These are phyloP conservation scores for Scutellaria galericulata DNA, from an alignment of 257 asterid species.

Conservation along the genomic window DNA sequence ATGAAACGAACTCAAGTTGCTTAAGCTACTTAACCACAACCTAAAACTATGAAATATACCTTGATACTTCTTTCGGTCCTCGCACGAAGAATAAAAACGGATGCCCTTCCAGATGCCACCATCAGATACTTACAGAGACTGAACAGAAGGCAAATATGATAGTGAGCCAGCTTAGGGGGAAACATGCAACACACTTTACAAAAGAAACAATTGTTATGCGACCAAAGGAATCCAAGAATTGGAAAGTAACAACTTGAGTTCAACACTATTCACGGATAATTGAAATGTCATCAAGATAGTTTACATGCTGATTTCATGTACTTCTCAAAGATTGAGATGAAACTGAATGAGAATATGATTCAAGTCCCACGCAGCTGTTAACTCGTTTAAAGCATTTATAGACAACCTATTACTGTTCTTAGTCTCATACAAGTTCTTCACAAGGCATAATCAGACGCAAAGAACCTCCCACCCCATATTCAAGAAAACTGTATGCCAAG, in stretches of 20 bases:
- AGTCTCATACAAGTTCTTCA: neutral
- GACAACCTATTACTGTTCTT: neutral
- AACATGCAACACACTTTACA: neutral
- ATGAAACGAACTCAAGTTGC: constrained; percentile 30
- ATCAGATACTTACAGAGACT: constrained; percentile 88
- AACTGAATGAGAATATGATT: constrained; percentile 9
- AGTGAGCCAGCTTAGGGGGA: neutral
- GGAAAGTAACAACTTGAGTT: constrained; percentile 10
- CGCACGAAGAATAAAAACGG: constrained; percentile 66
- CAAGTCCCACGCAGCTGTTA: neutral
- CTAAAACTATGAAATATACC: constrained; percentile 45
- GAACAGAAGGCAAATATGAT: constrained; percentile 31
- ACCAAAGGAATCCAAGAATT: constrained; percentile 22
- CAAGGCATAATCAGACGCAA: constrained; percentile 13
- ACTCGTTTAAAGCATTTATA: constrained; percentile 12
- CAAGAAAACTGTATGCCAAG: constrained; percentile 11
- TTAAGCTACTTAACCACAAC: constrained; percentile 25
- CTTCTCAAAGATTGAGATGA: constrained; percentile 17
- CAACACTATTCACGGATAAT: neutral
- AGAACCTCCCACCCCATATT: constrained; percentile 3
- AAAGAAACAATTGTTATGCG: neutral
- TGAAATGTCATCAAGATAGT: neutral
- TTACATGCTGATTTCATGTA: neutral
- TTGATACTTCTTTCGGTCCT: constrained; percentile 52
- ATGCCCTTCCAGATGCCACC: constrained; percentile 95